Percentiles rank a stretch among this genome's conserved stretches.
Evolutionary conservation across 129 eudicot genomes (phyloP).

Genomic region (Deinandra increscens): DNA sequence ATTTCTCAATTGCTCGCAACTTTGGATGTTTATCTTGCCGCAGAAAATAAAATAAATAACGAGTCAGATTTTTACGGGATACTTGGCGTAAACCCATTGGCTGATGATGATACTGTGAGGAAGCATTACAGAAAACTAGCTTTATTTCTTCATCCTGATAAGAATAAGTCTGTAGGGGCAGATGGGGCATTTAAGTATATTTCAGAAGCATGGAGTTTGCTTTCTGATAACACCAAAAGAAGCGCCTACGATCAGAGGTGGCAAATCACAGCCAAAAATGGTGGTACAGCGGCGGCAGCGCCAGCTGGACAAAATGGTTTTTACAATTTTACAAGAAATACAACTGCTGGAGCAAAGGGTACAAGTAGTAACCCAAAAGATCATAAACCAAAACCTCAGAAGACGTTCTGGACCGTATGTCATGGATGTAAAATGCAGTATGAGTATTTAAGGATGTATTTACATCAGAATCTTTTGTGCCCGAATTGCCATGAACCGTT

Average conservation of each 20-base stretch:
- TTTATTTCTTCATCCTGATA: conserved; percentile 86
- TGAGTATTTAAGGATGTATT: conserved; percentile 74
- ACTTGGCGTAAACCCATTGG: conserved; percentile 66
- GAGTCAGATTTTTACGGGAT: conserved; percentile 73
- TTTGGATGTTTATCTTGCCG: conserved; percentile 58
- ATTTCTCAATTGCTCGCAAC: conserved; percentile 68
- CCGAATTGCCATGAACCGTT: conserved; percentile 80
- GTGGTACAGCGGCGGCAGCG: conserved; percentile 20
- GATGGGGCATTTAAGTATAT: conserved; percentile 84
- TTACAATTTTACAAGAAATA: conserved; percentile 50
- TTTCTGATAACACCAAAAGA: conserved; percentile 67
- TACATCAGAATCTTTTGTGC: conserved; percentile 75
- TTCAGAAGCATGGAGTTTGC: conserved; percentile 79
- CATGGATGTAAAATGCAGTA: conserved; percentile 85
- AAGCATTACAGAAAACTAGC: conserved; percentile 72
- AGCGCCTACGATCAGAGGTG: conserved; percentile 56
- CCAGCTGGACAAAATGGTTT: conserved; percentile 54
- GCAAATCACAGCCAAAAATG: conserved; percentile 26
- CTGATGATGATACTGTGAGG: conserved; percentile 69
- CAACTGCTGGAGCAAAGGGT: conserved; percentile 36
- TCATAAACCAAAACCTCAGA: conserved; percentile 27
- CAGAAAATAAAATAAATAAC: conserved; percentile 55
- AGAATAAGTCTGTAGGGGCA: conserved; percentile 79
- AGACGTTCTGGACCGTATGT: conserved; percentile 88
- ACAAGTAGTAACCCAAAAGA: conserved; percentile 31